phyloP scores from a whole-genome alignment of 2,329 filamentous ascomycete genomes.

The Monosporascus sp. region DNA sequence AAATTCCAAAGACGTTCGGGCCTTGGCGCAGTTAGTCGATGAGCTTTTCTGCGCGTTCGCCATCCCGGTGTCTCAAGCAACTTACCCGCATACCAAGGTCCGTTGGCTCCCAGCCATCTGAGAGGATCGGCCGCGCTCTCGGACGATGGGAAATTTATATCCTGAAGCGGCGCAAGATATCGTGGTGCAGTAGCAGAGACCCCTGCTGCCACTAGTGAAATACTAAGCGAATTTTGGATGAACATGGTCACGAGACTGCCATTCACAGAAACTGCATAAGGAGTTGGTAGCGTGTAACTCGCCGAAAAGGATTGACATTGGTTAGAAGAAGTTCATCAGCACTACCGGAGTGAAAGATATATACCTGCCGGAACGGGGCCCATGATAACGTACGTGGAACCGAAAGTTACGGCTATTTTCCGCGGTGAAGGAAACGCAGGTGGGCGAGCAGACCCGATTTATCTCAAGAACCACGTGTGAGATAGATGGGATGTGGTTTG shows the following conservation, averaged over 20 bases:
- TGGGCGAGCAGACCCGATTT: neutral
- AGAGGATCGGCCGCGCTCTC: slow-evolving; percentile 36
- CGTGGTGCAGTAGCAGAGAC: slow-evolving; percentile 9
- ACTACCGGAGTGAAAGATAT: too few relatives aligned
- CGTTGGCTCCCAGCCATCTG: slow-evolving; percentile 46
- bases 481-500: slow-evolving; percentile 10
- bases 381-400: too few relatives aligned
- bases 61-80: neutral
- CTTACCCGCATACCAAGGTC: slow-evolving; percentile 47
- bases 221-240: slow-evolving; percentile 3
- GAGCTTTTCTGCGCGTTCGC: neutral
- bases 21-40: slow-evolving; percentile 28
- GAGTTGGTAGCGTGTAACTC: too few relatives aligned
- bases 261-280: too few relatives aligned
- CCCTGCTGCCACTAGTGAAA: slow-evolving; percentile 6
- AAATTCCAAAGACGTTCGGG: slow-evolving; percentile 51
- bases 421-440: neutral
- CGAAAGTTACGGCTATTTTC: neutral
- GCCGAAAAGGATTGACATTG: neutral
- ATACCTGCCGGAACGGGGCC: too few relatives aligned
- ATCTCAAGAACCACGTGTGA: slow-evolving; percentile 8
- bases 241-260: slow-evolving; percentile 7
- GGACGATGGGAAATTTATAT: slow-evolving; percentile 27
- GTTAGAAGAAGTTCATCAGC: too few relatives aligned
- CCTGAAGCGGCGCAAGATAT: slow-evolving; percentile 24